Percentiles rank a stretch among this genome's conserved stretches.
Conservation (phyloP, 2,329 filamentous ascomycete genomes). For the Escovopsis weberi region DNA sequence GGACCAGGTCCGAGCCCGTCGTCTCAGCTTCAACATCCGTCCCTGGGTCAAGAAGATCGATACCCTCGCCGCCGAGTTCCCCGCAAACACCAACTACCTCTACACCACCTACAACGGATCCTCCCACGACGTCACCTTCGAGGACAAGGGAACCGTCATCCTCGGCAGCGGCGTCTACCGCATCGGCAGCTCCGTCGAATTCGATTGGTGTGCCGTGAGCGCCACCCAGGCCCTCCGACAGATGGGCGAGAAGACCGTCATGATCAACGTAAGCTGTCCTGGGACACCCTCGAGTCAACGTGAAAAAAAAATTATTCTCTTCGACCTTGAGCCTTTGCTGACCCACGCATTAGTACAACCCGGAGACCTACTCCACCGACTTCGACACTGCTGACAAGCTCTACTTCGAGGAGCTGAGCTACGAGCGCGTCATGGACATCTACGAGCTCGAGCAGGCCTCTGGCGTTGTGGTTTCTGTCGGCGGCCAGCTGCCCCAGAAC, state of each 20-base stretch:
- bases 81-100: conserved; percentile 85
- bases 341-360: conserved; percentile 41
- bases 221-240: conserved; percentile 68
- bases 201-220: conserved; percentile 96
- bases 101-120: conserved; percentile 98
- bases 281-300: too few species aligned
- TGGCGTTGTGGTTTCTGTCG: conserved; percentile 89
- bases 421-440: conserved; percentile 97
- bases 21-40: conserved; percentile 74
- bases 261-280: conserved; percentile 60
- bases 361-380: conserved; percentile 71
- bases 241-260: conserved; percentile 92
- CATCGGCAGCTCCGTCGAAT: conserved; percentile 95
- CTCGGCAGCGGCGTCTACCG: conserved; percentile 93
- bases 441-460: conserved; percentile 79
- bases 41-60: conserved; percentile 99
- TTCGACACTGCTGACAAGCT: conserved; percentile 81
- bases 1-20: conserved; percentile 72
- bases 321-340: neutral
- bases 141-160: conserved; percentile 80
- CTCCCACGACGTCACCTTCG: conserved; percentile 83
- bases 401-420: conserved; percentile 94
- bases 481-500: conserved; percentile 93
- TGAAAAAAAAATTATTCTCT: too few species aligned
- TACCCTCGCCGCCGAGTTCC: conserved; percentile 92